Conservation (phyloP, 116 monocot genomes). For the Cymodocea nodosa region DNA sequence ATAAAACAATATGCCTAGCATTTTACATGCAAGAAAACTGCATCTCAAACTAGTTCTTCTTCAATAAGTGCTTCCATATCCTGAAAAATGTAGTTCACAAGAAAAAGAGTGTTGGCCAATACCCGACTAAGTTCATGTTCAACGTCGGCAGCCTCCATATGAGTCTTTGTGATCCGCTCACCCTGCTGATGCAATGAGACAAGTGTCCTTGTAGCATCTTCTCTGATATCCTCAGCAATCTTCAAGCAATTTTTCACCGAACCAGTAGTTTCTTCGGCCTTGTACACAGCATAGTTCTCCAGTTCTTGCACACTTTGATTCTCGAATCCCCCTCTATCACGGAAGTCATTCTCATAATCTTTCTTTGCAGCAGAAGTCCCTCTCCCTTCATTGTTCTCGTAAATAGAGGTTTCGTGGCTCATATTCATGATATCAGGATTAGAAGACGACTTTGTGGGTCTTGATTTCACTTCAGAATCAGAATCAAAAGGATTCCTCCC, state of each 20-base stretch:
- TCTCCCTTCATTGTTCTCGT: slow-evolving; percentile 10
- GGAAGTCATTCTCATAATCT: slow-evolving; percentile 44
- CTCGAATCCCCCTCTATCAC: slow-evolving; percentile 49
- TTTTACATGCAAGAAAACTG: too few species aligned
- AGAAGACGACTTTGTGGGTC: slow-evolving; percentile 3
- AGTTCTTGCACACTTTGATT: slow-evolving; percentile 76
- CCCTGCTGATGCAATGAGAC: slow-evolving; percentile 76
- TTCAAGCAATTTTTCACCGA: slow-evolving; percentile 52
- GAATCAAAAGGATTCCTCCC: neutral
- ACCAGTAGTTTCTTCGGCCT: slow-evolving; percentile 75
- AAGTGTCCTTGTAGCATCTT: slow-evolving; percentile 53
- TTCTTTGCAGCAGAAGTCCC: slow-evolving; percentile 16
- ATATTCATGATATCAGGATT: slow-evolving; percentile 3
- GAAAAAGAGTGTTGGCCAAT: slow-evolving; percentile 5
- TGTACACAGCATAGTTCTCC: slow-evolving; percentile 53
- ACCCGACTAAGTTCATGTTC: slow-evolving; percentile 79
- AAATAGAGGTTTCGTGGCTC: neutral
- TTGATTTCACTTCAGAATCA: neutral
- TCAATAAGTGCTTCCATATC: neutral
- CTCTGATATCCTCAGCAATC: slow-evolving; percentile 82
- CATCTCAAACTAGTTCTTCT: too few species aligned
- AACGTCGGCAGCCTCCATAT: slow-evolving; percentile 39
- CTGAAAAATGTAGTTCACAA: neutral
- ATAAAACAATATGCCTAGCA: too few species aligned
- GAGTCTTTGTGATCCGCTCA: slow-evolving; percentile 69